Conservation (phyloP, 78 protist species). For the Dictyostelium capitatum region DNA sequence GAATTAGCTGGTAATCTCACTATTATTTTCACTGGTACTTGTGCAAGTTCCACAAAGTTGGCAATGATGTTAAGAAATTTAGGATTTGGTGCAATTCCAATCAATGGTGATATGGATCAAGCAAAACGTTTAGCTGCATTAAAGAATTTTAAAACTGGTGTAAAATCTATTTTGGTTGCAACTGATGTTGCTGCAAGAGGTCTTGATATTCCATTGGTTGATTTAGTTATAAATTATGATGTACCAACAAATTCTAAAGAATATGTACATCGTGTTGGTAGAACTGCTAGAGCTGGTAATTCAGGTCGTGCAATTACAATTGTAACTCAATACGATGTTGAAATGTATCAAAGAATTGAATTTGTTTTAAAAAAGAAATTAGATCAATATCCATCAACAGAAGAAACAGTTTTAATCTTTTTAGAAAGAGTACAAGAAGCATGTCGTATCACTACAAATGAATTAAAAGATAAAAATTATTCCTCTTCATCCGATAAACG, state of each 20-base stretch:
- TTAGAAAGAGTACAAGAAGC: slow-evolving; percentile 90
- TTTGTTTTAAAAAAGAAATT: slow-evolving; percentile 88
- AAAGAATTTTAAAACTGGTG: slow-evolving; percentile 43
- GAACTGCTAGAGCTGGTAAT: slow-evolving; percentile 98
- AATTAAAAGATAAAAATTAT: slow-evolving; percentile 39
- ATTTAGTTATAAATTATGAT: slow-evolving; percentile 97
- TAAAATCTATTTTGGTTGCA: slow-evolving; percentile 87
- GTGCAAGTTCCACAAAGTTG: slow-evolving; percentile 46
- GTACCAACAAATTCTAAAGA: slow-evolving; percentile 93
- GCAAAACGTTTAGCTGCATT: slow-evolving; percentile 86
- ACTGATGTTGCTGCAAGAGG: slow-evolving; percentile 98
- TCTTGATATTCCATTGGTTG: slow-evolving; percentile 98
- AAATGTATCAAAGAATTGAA: slow-evolving; percentile 96
- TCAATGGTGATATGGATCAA: slow-evolving; percentile 96
- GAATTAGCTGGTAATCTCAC: slow-evolving; percentile 87
- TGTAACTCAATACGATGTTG: slow-evolving; percentile 98
- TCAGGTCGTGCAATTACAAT: slow-evolving; percentile 94
- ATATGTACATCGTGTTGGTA: slow-evolving; percentile 98
- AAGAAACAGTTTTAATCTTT: slow-evolving; percentile 86
- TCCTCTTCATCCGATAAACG: background rate
- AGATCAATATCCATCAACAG: slow-evolving; percentile 81
- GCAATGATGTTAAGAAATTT: slow-evolving; percentile 72
- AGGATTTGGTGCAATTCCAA: slow-evolving; percentile 95
- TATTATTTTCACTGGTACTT: slow-evolving; percentile 91
- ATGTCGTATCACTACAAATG: background rate